Evolutionary conservation across 2,329 filamentous ascomycete species (phyloP), one percentile per base, ranked within the genome.

Genomic region (Clonostachys rosea): DNA sequence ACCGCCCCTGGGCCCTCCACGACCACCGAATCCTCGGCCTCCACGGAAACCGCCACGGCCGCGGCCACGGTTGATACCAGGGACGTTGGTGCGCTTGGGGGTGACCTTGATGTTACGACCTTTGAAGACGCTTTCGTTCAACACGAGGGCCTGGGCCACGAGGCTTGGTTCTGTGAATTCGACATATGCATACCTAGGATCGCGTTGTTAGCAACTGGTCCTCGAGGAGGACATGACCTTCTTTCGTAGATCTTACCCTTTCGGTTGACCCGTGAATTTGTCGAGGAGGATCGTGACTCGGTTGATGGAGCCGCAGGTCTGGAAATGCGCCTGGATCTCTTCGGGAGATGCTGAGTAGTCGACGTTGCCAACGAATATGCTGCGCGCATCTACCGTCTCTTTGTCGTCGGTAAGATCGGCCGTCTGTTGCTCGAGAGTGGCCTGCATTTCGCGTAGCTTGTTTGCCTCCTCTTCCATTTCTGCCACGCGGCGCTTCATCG

Each of bases 181-280:
- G 60, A 99, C 94, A 71, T 99, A 99, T 62, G 94, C 94, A 73
- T 99, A 99, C 55, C 91, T 96, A 69, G 47, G 55, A 42, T 12
- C 35, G 16, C 10, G 16, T 42, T 14, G 43, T 36, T 20, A 40
- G 13, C 40, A 24, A 14, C 13, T 37, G n/a, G 33, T n/a, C 3
- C 36, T 39, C 16, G 13, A 13, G 9, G 9, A 30, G 24, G 24
- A 24, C 24, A 40, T 48, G 35, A 11, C 4, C 12, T 44, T 45
- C 8, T 36, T 11, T 39, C 36, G 16, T 12, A 42, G 42, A 34
- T 60, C 86, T 69, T 75, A 96, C 91, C 94, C 94, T 77, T 99
- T 99, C n/a, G 94, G 94, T 75, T 97, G 91, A 54, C 94, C 94
- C 11, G 91, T 96, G 64, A 96, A 97, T 75, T 99, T 99, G 74